phyloP scores from a whole-genome alignment of 345 rosid genomes.

The Brassica incana region DNA sequence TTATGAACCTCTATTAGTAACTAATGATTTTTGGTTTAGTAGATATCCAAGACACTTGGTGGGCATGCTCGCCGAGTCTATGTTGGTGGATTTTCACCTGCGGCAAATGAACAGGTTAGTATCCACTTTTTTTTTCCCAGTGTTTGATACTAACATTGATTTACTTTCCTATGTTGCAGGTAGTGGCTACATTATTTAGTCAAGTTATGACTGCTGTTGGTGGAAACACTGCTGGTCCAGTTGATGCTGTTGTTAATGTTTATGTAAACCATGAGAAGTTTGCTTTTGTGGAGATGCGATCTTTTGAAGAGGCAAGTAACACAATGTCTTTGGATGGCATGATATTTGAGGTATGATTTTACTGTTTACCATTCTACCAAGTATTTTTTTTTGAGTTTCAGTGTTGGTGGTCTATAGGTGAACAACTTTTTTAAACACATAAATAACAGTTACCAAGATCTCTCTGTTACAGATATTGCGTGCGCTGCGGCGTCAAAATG shows the following conservation, averaged over 20 bases:
- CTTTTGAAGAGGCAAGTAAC: conserved; percentile 97
- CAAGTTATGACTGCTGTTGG: conserved; percentile 95
- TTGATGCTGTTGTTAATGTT: conserved; percentile 95
- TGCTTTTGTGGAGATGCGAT: conserved; percentile 95
- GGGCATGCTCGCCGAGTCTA: conserved; percentile 93
- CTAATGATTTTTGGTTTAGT: too few species aligned
- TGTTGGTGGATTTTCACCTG: conserved; percentile 91
- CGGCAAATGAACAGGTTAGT: conserved; percentile 86
- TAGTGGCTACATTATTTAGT: conserved; percentile 86
- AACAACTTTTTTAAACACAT: too few species aligned
- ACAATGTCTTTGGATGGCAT: conserved; percentile 96
- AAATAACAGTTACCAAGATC: conserved; percentile 52
- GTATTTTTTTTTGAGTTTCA: background rate
- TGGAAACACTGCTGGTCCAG: conserved; percentile 94
- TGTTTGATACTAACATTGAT: conserved; percentile 13
- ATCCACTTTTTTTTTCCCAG: background rate
- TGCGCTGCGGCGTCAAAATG: conserved; percentile 92
- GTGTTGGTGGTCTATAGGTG: too few species aligned
- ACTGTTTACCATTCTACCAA: background rate
- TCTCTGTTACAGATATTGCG: conserved; percentile 85
- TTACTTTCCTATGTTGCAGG: conserved; percentile 45
- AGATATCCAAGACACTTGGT: too few species aligned
- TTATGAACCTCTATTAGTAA: background rate
- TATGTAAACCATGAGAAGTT: conserved; percentile 92
- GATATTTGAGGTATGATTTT: conserved; percentile 69